These are phyloP conservation scores for Sphagnum magellanicum DNA, from an alignment of 228 moss, liverwort and hornwort genomes.

Conservation along the genomic window DNA sequence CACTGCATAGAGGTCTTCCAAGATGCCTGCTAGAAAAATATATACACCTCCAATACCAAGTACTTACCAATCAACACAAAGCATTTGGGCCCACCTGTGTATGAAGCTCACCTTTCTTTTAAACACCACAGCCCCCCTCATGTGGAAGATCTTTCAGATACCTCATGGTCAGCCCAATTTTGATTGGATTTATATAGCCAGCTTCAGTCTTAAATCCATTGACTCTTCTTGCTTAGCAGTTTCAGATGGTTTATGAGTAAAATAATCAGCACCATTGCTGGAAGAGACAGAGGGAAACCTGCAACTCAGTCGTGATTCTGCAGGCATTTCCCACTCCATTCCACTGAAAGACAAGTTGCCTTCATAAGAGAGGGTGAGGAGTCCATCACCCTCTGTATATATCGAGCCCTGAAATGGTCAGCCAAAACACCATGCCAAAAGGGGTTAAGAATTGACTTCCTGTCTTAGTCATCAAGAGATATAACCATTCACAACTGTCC, in stretches of 20 bases:
- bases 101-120: too few relatives aligned
- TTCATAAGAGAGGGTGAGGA: constrained; percentile 19
- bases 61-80: background rate
- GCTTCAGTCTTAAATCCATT: constrained; percentile 44
- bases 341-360: constrained; percentile 16
- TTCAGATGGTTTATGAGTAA: constrained; percentile 20
- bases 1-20: background rate
- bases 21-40: background rate
- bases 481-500: background rate
- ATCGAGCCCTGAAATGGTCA: constrained; percentile 17
- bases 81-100: background rate
- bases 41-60: background rate
- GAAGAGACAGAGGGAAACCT: constrained; percentile 27
- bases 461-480: background rate
- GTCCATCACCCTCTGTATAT: constrained; percentile 11
- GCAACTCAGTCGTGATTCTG: constrained; percentile 20
- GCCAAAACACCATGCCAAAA: too few relatives aligned
- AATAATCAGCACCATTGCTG: constrained; percentile 29
- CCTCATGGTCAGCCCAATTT: constrained; percentile 1
- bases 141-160: constrained; percentile 6
- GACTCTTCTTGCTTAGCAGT: constrained; percentile 32
- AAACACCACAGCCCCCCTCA: background rate
- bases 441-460: background rate
- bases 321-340: constrained; percentile 13
- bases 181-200: constrained; percentile 25